Conservation (phyloP, 441 rosid genomes). For the Hura crepitans region DNA sequence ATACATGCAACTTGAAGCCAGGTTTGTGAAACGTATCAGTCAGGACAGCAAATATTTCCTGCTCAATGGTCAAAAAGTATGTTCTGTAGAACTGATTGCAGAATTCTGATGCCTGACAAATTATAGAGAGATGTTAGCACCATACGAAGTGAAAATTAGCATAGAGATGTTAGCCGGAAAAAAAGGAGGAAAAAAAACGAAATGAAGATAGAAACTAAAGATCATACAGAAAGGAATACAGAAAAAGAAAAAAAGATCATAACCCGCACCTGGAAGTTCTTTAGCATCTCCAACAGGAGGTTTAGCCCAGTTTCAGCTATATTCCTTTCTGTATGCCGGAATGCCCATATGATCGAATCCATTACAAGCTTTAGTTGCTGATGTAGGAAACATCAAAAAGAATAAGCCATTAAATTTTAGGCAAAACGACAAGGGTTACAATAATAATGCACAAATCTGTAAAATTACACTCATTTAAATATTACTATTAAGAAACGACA, state of each 20-base stretch:
- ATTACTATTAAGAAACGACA: not conserved
- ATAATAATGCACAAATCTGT: not conserved
- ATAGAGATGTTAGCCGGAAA: too few species aligned
- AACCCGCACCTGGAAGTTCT: slow-evolving; percentile 76
- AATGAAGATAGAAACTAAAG: too few species aligned
- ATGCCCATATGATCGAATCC: slow-evolving; percentile 99
- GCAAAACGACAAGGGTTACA: not conserved
- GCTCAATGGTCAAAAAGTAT: slow-evolving; percentile 82
- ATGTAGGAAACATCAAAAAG: not conserved
- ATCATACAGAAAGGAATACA: not conserved
- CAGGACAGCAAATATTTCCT: slow-evolving; percentile 94
- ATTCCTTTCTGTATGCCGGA: slow-evolving; percentile 98
- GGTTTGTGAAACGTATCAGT: slow-evolving; percentile 98
- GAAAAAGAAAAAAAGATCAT: slow-evolving; percentile 6
- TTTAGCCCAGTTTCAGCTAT: slow-evolving; percentile 97
- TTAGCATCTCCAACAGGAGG: slow-evolving; percentile 88
- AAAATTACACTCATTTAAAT: not conserved
- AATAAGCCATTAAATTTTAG: not conserved
- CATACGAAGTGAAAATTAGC: too few species aligned
- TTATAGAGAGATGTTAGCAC: slow-evolving; percentile 25
- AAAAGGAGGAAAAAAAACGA: too few species aligned
- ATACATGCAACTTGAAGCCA: slow-evolving; percentile 96
- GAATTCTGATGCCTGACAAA: slow-evolving; percentile 68
- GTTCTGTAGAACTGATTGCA: slow-evolving; percentile 79
- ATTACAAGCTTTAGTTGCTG: slow-evolving; percentile 98